A percentile compares a stretch with the other conserved stretches of the same genome.
phyloP scores from a whole-genome alignment of 1,139 yeast species.

The Suhomyces wounanorum region DNA sequence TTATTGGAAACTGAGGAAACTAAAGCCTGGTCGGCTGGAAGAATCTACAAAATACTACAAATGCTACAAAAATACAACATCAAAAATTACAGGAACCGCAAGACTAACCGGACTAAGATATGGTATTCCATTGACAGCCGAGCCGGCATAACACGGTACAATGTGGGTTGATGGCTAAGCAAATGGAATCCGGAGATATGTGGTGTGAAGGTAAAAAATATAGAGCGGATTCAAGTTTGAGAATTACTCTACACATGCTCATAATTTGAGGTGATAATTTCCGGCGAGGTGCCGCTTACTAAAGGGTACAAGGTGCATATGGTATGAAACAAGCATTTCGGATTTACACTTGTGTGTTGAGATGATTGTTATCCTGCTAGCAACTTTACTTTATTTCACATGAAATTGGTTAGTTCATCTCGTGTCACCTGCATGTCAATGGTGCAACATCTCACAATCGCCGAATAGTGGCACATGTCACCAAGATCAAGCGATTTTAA shows the following conservation, averaged over 20 bases:
- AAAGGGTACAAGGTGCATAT: not conserved
- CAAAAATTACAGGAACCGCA: not conserved
- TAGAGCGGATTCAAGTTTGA: not conserved
- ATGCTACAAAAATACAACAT: not conserved
- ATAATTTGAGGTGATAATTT: not conserved
- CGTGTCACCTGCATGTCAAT: not conserved
- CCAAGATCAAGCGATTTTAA: not conserved
- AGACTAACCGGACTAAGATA: not conserved
- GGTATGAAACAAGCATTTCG: not conserved
- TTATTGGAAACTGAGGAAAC: not conserved
- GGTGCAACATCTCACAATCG: not conserved
- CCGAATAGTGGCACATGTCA: not conserved
- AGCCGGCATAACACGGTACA: not conserved
- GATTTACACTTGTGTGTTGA: not conserved
- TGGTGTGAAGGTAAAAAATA: not conserved
- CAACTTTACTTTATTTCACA: not conserved
- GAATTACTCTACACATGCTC: not conserved
- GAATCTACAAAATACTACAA: not conserved
- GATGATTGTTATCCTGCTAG: not conserved
- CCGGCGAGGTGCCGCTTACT: not conserved
- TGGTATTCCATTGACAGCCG: not conserved
- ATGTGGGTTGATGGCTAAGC: not conserved
- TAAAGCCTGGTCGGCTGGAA: not conserved
- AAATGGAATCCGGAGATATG: not conserved
- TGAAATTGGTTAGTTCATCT: not conserved